Evolutionary conservation across 2,329 filamentous ascomycete species (phyloP).

Genomic region (Lachnellula subtilissima): DNA sequence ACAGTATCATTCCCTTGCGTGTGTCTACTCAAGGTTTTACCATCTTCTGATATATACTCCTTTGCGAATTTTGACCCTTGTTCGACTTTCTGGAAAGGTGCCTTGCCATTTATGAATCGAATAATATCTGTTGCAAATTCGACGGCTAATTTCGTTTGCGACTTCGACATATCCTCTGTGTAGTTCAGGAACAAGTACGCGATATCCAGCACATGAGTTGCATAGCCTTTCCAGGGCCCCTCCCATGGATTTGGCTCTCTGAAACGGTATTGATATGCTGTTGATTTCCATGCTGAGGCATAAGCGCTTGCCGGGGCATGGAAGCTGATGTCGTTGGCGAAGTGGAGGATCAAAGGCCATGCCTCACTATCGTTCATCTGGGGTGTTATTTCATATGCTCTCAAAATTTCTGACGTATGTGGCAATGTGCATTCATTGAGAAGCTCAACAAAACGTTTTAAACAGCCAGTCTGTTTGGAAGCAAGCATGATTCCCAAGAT

Average conservation of each 20-base stretch:
- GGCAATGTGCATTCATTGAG: conserved; percentile 31
- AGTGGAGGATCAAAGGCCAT: conserved; percentile 37
- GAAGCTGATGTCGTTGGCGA: conserved; percentile 43
- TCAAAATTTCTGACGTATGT: conserved; percentile 23
- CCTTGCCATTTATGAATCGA: conserved; percentile 35
- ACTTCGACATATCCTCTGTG: conserved; percentile 33
- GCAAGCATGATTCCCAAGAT: conserved; percentile 6
- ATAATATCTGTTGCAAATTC: conserved; percentile 36
- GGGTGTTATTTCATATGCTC: conserved; percentile 35
- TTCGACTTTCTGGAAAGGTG: conserved; percentile 11
- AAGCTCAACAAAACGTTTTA: conserved; percentile 23
- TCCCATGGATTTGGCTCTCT: conserved; percentile 45
- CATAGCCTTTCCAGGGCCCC: conserved; percentile 36
- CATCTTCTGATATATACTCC: too few relatives aligned
- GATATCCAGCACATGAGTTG: conserved; percentile 42
- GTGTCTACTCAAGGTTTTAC: too few relatives aligned
- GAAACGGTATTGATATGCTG: conserved; percentile 39
- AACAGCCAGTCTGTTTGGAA: background rate
- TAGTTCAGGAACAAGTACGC: conserved; percentile 44
- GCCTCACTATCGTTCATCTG: conserved; percentile 38
- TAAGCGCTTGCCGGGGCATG: conserved; percentile 39
- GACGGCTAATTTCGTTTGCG: conserved; percentile 30
- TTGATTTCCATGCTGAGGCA: conserved; percentile 32
- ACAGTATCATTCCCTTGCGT: too few relatives aligned
- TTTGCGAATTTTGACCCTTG: too few relatives aligned